Conservation (phyloP, 1,284 basidiomycete genomes). For the Wallemia hederae region DNA sequence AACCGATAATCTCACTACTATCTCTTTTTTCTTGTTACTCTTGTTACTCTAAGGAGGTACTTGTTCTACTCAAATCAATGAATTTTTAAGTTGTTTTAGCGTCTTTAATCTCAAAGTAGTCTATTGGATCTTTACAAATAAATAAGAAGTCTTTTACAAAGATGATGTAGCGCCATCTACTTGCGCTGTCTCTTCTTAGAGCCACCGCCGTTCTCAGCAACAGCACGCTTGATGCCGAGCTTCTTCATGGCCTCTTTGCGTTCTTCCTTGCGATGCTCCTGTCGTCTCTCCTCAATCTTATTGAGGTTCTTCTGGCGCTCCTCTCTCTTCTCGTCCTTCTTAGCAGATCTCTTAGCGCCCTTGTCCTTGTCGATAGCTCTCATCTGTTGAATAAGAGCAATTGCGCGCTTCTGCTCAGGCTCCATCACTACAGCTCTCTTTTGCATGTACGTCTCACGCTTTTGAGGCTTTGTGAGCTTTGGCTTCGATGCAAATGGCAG, state of each 20-base stretch:
- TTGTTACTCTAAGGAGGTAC: no score
- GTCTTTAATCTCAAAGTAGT: no score
- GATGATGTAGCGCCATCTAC: not conserved
- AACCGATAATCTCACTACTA: no score
- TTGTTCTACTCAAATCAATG: no score
- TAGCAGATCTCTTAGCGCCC: conserved; percentile 40
- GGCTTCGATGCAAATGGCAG: conserved; percentile 84
- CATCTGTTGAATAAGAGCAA: conserved; percentile 83
- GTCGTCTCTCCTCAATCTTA: conserved; percentile 26
- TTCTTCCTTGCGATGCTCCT: conserved; percentile 46
- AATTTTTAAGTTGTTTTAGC: no score
- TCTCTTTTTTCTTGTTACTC: no score
- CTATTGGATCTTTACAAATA: not conserved
- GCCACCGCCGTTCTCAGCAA: conserved; percentile 14
- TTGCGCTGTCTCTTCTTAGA: conserved; percentile 8
- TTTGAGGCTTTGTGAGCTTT: conserved; percentile 45
- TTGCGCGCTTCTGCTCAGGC: conserved; percentile 71
- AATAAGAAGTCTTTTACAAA: not conserved
- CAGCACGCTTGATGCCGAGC: conserved; percentile 40
- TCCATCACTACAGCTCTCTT: conserved; percentile 82
- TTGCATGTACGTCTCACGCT: conserved; percentile 51
- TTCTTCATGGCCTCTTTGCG: conserved; percentile 44
- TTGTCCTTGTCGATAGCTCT: conserved; percentile 73
- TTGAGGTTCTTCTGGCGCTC: conserved; percentile 20
- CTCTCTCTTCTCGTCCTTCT: conserved; percentile 48